A percentile compares a stretch with the other conserved stretches of the same genome.
These are phyloP conservation scores for Amphichorda felina DNA, from an alignment of 2,329 filamentous ascomycete genomes.

Conservation along the genomic window DNA sequence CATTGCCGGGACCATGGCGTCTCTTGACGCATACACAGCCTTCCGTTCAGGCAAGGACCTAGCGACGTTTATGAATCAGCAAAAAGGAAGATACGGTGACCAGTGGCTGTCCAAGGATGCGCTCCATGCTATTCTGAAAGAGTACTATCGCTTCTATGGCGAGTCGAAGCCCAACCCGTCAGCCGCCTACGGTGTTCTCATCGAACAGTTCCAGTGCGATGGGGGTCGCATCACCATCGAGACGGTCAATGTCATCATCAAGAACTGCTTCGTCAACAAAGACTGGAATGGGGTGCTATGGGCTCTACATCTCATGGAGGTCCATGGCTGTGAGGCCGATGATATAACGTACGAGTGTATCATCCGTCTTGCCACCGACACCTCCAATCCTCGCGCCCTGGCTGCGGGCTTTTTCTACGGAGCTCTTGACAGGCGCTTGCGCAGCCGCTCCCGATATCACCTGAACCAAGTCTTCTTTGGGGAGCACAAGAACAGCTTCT, in stretches of 20 bases:
- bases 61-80: conserved; percentile 24
- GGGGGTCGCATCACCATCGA: conserved; percentile 12
- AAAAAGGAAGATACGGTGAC: conserved; percentile 29
- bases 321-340: conserved; percentile 13
- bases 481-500: not conserved
- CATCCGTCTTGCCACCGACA: conserved; percentile 20
- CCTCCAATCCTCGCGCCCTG: conserved; percentile 16
- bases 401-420: conserved; percentile 18
- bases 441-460: not conserved
- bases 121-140: conserved; percentile 25
- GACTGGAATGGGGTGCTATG: conserved; percentile 20
- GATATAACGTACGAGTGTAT: conserved; percentile 22
- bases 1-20: conserved; percentile 29
- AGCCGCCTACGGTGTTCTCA: not conserved
- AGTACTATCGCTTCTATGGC: conserved; percentile 20
- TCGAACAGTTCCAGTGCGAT: conserved; percentile 6
- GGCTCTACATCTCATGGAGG: conserved; percentile 13
- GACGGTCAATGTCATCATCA: conserved; percentile 26
- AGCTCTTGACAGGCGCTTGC: not conserved
- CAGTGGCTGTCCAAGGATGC: conserved; percentile 28
- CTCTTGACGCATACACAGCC: conserved; percentile 28
- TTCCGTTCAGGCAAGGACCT: conserved; percentile 21
- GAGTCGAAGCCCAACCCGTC: not conserved
- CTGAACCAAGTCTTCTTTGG: not conserved
- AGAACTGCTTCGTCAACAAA: conserved; percentile 12